Conservation (phyloP, 345 rosid species). For the Gossypioides kirkii region DNA sequence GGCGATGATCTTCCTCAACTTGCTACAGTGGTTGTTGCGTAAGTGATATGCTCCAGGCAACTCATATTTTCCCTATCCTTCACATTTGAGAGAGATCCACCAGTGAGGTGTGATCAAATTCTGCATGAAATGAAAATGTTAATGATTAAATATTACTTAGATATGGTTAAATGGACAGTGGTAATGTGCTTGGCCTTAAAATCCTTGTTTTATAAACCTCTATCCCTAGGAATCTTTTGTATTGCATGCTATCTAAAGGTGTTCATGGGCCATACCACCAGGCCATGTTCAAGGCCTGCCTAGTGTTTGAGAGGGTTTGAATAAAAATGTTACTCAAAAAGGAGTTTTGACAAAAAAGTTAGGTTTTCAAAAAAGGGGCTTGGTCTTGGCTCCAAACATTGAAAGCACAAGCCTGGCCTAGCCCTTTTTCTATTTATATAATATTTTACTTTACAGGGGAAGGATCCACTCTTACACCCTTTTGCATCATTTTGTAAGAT, state of each 20-base stretch:
- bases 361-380: no score
- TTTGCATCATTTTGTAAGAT: no score
- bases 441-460: no score
- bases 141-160: not conserved
- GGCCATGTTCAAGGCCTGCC: not conserved
- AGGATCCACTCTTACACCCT: no score
- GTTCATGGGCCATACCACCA: not conserved
- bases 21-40: constrained; percentile 32
- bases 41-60: not conserved
- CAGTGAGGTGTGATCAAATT: not conserved
- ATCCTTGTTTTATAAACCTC: not conserved
- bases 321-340: not conserved
- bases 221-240: not conserved
- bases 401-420: no score
- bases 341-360: not conserved
- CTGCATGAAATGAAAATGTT: not conserved
- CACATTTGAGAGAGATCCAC: not conserved
- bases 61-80: not conserved
- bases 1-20: constrained; percentile 81
- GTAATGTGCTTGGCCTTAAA: not conserved
- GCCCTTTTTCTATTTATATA: no score
- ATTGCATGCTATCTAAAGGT: not conserved
- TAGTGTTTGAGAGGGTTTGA: not conserved
- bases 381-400: no score
- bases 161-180: not conserved